Evolutionary conservation across 2,329 filamentous ascomycete genomes (phyloP), one percentile per base, ranked within the genome.

Genomic region (Sporothrix pallida): DNA sequence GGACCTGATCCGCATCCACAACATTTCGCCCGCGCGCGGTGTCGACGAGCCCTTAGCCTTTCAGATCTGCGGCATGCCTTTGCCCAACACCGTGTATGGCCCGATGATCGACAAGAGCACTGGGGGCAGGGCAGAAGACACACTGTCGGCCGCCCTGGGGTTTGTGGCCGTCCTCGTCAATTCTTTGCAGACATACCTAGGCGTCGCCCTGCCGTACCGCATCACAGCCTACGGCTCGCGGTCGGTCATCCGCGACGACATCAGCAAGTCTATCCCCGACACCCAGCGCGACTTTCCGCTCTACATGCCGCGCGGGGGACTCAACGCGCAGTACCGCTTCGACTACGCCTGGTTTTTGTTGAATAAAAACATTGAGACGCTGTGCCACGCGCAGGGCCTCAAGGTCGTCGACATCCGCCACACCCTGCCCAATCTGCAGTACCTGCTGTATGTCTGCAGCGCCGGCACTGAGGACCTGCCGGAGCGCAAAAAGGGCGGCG

Each of bases 261-360:
- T 97, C 60, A 89, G 87, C 23, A 83, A 87, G 37, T 31, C 23
- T 23, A 81, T 89, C 0, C 78, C 83, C 0, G 84, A 86, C 42
- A 81, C 88, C n/a, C 87, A 90, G 63, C 86, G 91, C 71, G 90
- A 90, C 6, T 99, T 97, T 78, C 96, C 96, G 0, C 87, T 99
- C 0, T 95, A 95, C 81, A 80, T 89, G 0, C 86, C 86, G 0
- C 83, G 87, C 1, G 87, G 88, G 17, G 88, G 87, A 82, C 92
- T 83, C n/a, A 87, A 79, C 2, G 89, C 94, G 0, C 90, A 94
- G 63, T 98, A 95, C 83, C 91, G 95, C 2, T 98, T 98, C 81
- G 95, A 98, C 78, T 99, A 98, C 81, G 96, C 87, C 12, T 96
- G 97, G 80, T 99, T 98, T 78, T 84, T 98, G n/a, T 87, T 99